phyloP scores from a whole-genome alignment of 805 yeast species.

The Wickerhamomyces mucosus region DNA sequence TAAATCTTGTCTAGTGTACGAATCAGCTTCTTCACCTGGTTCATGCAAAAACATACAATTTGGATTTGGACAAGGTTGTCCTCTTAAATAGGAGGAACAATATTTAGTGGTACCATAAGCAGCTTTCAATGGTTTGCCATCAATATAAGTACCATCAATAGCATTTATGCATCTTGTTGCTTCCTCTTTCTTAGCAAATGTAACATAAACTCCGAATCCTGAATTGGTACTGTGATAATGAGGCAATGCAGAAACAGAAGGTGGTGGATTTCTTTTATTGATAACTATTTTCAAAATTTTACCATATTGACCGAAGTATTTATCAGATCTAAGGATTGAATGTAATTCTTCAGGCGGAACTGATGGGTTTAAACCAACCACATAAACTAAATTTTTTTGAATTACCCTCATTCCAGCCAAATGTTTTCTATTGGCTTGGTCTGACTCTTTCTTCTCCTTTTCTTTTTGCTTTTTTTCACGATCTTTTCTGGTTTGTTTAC shows the following conservation, averaged over 20 bases:
- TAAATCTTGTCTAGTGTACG: conserved; percentile 82
- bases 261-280: conserved; percentile 56
- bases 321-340: conserved; percentile 73
- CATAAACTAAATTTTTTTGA: conserved; percentile 93
- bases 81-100: conserved; percentile 92
- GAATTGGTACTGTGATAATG: conserved; percentile 30
- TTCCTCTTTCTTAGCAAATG: conserved; percentile 88
- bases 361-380: conserved; percentile 87
- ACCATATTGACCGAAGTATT: conserved; percentile 98
- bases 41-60: conserved; percentile 98
- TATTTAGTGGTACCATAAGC: conserved; percentile 98
- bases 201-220: conserved; percentile 92
- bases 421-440: conserved; percentile 72
- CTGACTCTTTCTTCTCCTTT: conserved; percentile 86
- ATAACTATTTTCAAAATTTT: conserved; percentile 90
- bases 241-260: conserved; percentile 14
- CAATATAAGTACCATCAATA: conserved; percentile 86
- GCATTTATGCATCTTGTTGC: conserved; percentile 90
- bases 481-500: conserved; percentile 72
- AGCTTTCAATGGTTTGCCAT: conserved; percentile 82
- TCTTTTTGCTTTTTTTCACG: conserved; percentile 78
- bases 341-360: conserved; percentile 75
- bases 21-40: conserved; percentile 99
- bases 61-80: conserved; percentile 95
- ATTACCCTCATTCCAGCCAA: conserved; percentile 97